Evolutionary conservation across 441 rosid genomes (phyloP).

Genomic region (Brassica balearica): DNA sequence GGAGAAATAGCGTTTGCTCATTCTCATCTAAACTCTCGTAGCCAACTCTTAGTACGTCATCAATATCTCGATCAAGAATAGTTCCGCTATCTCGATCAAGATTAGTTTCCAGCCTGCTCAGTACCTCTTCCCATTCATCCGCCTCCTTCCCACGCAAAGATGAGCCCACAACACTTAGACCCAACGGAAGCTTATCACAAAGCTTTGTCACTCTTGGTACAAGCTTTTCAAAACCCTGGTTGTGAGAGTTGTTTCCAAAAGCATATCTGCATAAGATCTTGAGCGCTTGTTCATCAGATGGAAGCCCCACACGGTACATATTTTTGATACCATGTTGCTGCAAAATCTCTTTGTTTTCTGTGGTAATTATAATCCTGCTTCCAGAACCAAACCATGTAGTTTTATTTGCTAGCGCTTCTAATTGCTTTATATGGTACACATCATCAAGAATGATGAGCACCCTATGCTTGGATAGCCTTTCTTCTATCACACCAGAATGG

Average conservation of each 20-base stretch:
- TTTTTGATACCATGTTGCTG: not conserved
- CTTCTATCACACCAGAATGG: not conserved
- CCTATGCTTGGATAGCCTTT: not conserved
- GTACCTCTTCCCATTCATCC: not conserved
- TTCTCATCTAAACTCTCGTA: not conserved
- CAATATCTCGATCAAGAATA: not conserved
- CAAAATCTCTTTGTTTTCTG: not conserved
- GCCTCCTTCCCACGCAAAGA: not conserved
- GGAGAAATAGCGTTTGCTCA: not conserved
- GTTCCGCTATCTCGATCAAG: not conserved
- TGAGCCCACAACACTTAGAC: not conserved
- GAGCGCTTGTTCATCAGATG: not conserved
- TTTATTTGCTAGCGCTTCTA: not conserved
- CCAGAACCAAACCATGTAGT: not conserved
- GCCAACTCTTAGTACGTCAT: not conserved
- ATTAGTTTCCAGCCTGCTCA: not conserved
- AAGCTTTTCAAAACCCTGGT: not conserved
- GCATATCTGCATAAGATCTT: not conserved
- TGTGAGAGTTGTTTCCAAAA: not conserved
- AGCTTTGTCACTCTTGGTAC: not conserved
- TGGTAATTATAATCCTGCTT: not conserved
- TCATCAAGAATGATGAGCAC: conserved; percentile 2
- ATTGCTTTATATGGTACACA: not conserved
- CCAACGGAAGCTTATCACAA: not conserved
- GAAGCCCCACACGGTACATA: not conserved